phyloP scores from a whole-genome alignment of 2,329 filamentous ascomycete species.

The Aspergillus proliferans region DNA sequence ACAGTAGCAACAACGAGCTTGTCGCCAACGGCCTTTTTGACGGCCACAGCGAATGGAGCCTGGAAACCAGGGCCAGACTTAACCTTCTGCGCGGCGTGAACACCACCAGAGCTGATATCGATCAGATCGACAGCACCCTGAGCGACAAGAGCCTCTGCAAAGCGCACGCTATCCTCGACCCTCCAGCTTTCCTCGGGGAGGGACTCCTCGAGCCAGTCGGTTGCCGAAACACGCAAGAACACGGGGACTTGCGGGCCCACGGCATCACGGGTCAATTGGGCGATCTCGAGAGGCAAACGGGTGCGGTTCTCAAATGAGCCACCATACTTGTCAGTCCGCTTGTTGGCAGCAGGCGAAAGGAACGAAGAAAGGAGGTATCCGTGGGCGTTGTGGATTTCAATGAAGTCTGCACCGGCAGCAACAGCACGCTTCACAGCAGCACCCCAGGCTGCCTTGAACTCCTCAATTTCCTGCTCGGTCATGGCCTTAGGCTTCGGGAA shows the following conservation, averaged over 20 bases:
- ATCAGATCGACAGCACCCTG: conserved; percentile 69
- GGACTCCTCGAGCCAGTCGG: conserved; percentile 65
- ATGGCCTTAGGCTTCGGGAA: conserved; percentile 62
- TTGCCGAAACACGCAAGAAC: conserved; percentile 64
- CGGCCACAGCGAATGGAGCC: conserved; percentile 61
- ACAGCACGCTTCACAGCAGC: conserved; percentile 56
- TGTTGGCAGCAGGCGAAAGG: conserved; percentile 63
- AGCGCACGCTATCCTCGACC: conserved; percentile 54
- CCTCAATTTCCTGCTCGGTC: conserved; percentile 61
- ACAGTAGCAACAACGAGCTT: conserved; percentile 67
- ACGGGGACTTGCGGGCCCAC: conserved; percentile 65
- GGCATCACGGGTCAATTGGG: conserved; percentile 54
- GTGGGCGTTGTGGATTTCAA: conserved; percentile 76
- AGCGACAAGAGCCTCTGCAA: conserved; percentile 62
- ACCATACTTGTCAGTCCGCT: conserved; percentile 54
- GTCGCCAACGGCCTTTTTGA: conserved; percentile 67
- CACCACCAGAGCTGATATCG: conserved; percentile 74
- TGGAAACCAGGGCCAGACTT: conserved; percentile 61
- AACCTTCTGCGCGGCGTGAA: conserved; percentile 47
- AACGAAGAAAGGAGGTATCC: conserved; percentile 70
- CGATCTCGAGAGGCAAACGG: conserved; percentile 61
- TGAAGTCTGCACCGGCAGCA: conserved; percentile 65
- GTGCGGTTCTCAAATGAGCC: conserved; percentile 58
- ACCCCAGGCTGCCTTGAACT: conserved; percentile 57
- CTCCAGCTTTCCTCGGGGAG: conserved; percentile 60